Conservation (phyloP, 2,329 filamentous ascomycete species). For the Monosporascus ibericus region DNA sequence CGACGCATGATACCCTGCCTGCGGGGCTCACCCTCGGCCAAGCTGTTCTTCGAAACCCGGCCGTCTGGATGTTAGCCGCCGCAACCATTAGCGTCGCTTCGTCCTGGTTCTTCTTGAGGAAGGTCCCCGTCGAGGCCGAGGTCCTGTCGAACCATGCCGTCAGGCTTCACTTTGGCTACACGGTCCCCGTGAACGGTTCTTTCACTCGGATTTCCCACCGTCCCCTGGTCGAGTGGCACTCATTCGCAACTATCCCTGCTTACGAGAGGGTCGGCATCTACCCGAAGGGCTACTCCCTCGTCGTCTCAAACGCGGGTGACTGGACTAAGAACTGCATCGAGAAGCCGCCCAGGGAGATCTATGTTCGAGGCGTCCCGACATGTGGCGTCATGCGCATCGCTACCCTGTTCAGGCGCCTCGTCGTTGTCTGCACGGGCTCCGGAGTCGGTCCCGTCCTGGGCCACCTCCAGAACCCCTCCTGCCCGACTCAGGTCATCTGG, state of each 20-base stretch:
- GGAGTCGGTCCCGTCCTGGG: constrained; percentile 66
- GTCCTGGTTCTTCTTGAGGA: constrained; percentile 68
- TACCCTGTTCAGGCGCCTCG: constrained; percentile 56
- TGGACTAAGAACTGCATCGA: constrained; percentile 64
- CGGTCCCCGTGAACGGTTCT: constrained; percentile 49
- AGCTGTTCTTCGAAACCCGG: constrained; percentile 32
- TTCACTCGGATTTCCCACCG: constrained; percentile 54
- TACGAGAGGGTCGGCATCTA: constrained; percentile 30
- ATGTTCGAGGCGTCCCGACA: constrained; percentile 62
- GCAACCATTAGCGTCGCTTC: constrained; percentile 61
- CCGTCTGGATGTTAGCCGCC: constrained; percentile 61
- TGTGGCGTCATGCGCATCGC: constrained; percentile 64
- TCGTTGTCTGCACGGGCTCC: constrained; percentile 66
- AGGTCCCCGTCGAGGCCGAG: constrained; percentile 59
- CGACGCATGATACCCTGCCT: constrained; percentile 36
- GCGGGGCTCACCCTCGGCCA: constrained; percentile 24
- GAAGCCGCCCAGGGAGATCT: constrained; percentile 54
- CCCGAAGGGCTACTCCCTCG: constrained; percentile 55
- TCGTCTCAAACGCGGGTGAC: constrained; percentile 69
- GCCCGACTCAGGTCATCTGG: constrained; percentile 59
- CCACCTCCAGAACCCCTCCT: constrained; percentile 44
- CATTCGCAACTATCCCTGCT: constrained; percentile 67
- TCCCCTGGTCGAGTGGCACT: constrained; percentile 67
- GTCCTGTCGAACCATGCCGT: constrained; percentile 66
- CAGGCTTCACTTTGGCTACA: constrained; percentile 63